These are phyloP conservation scores for Thermomyces lanuginosus DNA, from an alignment of 2,329 filamentous ascomycete genomes.

Conservation along the genomic window DNA sequence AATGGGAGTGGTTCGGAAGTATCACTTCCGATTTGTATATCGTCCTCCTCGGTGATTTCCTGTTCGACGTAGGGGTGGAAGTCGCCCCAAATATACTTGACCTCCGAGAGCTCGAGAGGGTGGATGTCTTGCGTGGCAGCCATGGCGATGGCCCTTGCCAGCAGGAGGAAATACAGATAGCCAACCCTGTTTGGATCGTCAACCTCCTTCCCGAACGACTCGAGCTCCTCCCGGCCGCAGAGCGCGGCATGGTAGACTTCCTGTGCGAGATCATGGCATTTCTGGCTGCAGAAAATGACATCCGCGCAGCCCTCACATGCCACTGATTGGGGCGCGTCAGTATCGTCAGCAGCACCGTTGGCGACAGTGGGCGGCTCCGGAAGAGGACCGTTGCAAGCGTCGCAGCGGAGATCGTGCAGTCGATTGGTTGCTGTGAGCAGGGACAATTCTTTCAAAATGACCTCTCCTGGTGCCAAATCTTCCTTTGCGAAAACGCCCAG, in stretches of 20 bases:
- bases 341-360: conserved; percentile 5
- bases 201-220: conserved; percentile 43
- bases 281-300: conserved; percentile 43
- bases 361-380: conserved; percentile 36
- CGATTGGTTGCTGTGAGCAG: conserved; percentile 79
- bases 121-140: conserved; percentile 43
- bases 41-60: conserved; percentile 10
- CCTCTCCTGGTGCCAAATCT: conserved; percentile 60
- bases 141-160: conserved; percentile 44
- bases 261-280: conserved; percentile 40
- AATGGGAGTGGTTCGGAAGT: conserved; percentile 38
- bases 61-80: conserved; percentile 26
- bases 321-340: conserved; percentile 13
- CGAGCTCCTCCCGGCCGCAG: conserved; percentile 38
- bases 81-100: conserved; percentile 51
- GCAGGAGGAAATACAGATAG: conserved; percentile 42
- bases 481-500: conserved; percentile 79
- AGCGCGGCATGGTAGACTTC: conserved; percentile 42
- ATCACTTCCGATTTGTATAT: conserved; percentile 1
- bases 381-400: conserved; percentile 66
- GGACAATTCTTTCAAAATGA: conserved; percentile 65
- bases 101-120: conserved; percentile 42
- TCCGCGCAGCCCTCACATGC: conserved; percentile 41
- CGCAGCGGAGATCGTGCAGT: conserved; percentile 71
- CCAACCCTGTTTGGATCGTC: conserved; percentile 41